Percentiles rank a stretch among this genome's conserved stretches.
phyloP scores from a whole-genome alignment of 306 rosid genomes.

The Prunus fruticosa region DNA sequence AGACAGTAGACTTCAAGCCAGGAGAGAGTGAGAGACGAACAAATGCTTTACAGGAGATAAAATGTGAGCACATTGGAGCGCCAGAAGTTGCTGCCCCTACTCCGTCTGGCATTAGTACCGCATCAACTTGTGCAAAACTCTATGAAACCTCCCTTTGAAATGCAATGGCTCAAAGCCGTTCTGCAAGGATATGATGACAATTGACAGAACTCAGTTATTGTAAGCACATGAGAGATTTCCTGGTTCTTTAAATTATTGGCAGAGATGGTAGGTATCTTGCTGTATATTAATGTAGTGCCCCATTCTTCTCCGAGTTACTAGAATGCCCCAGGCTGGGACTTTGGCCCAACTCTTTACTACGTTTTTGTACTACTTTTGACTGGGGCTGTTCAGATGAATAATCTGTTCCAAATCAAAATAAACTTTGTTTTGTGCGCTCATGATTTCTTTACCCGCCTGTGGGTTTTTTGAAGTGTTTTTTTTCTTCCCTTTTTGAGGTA shows the following conservation, averaged over 20 bases:
- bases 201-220: conserved; percentile 8
- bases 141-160: neutral
- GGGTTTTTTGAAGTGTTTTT: neutral
- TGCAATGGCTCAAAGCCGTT: neutral
- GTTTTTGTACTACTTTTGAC: neutral
- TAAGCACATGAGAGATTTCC: neutral
- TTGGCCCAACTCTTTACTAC: neutral
- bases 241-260: neutral
- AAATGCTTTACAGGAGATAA: neutral
- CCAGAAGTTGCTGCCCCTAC: neutral
- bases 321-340: neutral
- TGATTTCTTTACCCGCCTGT: neutral
- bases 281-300: neutral
- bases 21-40: neutral
- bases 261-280: neutral
- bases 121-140: neutral
- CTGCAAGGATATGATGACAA: neutral
- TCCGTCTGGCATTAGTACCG: neutral
- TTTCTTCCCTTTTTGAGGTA: neutral
- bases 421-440: neutral
- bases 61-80: neutral
- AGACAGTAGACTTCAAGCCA: neutral
- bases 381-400: neutral
- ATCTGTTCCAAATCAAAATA: neutral
- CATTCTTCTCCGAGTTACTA: neutral